Percentiles rank a stretch among this genome's conserved stretches.
Evolutionary conservation across 1,284 basidiomycete species (phyloP).

Genomic region (Cryptococcus hybrid): DNA sequence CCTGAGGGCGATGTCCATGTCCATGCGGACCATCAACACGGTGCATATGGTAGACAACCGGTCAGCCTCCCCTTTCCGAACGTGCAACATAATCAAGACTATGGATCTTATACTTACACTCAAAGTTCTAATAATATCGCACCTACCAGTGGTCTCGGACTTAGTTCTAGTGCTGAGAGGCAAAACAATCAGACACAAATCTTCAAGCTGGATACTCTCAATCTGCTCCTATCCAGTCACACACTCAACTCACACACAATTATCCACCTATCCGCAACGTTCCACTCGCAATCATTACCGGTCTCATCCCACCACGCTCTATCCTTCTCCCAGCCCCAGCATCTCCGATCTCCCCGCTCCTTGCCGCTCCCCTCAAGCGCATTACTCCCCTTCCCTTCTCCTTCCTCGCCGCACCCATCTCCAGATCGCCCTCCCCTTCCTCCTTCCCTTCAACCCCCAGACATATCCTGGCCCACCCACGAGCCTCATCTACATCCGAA

Average conservation of each 20-base stretch:
- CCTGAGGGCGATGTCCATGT: conserved; percentile 7
- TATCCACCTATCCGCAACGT: conserved; percentile 1
- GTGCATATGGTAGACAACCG: neutral
- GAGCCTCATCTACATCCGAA: conserved; percentile 13
- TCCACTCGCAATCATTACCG: conserved; percentile 3
- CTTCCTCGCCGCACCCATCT: conserved; percentile 7
- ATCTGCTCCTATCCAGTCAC: neutral
- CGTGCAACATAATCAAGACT: conserved; percentile 6
- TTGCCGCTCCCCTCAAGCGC: conserved; percentile 37
- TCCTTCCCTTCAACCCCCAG: conserved; percentile 21
- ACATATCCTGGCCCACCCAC: conserved; percentile 6
- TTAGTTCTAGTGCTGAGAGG: neutral
- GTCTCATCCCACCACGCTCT: conserved; percentile 11
- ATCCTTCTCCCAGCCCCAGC: conserved; percentile 24
- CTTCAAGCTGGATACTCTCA: neutral
- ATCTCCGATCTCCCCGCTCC: conserved; percentile 33
- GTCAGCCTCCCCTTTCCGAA: conserved; percentile 19
- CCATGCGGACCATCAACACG: neutral
- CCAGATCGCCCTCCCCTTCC: conserved; percentile 16
- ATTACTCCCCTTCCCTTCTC: conserved; percentile 15
- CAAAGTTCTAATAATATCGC: neutral
- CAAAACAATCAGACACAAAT: neutral
- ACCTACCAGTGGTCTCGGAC: neutral
- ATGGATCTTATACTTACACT: conserved; percentile 1
- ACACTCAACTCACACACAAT: neutral